Conservation (phyloP, 805 yeast genomes). For the Candida germanica region DNA sequence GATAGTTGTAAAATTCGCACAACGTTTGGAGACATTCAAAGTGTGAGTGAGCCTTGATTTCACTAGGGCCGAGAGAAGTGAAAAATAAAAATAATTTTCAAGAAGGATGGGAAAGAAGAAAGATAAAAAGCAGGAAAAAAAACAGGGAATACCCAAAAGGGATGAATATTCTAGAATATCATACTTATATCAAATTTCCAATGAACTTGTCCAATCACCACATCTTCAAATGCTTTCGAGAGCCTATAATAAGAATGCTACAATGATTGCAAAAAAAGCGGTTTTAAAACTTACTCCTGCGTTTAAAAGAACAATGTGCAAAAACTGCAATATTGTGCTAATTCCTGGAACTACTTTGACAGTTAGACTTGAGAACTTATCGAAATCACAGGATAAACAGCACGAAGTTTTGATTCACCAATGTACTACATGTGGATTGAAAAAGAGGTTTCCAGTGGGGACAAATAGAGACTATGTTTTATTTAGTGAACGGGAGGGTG, state of each 20-base stretch:
- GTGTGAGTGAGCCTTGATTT: background rate
- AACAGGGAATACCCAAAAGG: slow-evolving; percentile 37
- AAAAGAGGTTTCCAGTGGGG: slow-evolving; percentile 64
- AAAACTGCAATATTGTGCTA: slow-evolving; percentile 53
- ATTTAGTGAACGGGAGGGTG: slow-evolving; percentile 42
- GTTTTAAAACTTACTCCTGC: slow-evolving; percentile 63
- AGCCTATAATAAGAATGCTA: slow-evolving; percentile 52
- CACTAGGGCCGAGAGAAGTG: background rate
- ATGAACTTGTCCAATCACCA: slow-evolving; percentile 25
- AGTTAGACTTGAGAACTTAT: slow-evolving; percentile 40
- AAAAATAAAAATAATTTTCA: background rate
- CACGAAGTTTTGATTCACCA: slow-evolving; percentile 47
- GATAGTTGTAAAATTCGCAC: background rate
- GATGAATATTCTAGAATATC: slow-evolving; percentile 62
- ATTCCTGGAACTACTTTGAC: slow-evolving; percentile 47
- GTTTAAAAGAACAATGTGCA: slow-evolving; percentile 68
- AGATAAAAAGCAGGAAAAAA: slow-evolving; percentile 8
- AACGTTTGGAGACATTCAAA: too few relatives aligned
- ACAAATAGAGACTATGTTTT: slow-evolving; percentile 44
- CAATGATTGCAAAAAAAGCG: slow-evolving; percentile 61
- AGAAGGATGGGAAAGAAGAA: slow-evolving; percentile 10
- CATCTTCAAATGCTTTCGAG: slow-evolving; percentile 48
- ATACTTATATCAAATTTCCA: slow-evolving; percentile 56
- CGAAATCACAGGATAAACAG: slow-evolving; percentile 25
- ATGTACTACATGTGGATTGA: slow-evolving; percentile 52